Conservation (phyloP, 768 basidiomycete species). For the Suillus discolor region DNA sequence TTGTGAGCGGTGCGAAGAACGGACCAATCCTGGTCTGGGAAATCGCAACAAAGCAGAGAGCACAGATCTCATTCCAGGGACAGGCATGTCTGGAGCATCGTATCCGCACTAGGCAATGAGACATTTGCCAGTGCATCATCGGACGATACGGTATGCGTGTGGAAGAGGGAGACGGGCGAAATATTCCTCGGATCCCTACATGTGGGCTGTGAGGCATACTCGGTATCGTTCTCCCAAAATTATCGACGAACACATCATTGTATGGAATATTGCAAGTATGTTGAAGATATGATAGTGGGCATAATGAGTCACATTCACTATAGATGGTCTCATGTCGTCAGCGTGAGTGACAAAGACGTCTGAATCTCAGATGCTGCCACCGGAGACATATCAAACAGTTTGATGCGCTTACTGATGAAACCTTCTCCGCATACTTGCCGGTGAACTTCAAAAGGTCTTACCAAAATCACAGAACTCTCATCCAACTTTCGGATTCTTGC, state of each 20-base stretch:
- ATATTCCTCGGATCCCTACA: too few species aligned
- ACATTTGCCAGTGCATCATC: background rate
- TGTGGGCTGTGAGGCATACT: background rate
- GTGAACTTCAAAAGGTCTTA: too few species aligned
- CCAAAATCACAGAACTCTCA: too few species aligned
- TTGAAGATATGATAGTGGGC: background rate
- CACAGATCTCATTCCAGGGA: background rate
- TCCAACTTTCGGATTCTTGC: too few species aligned
- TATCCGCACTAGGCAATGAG: background rate
- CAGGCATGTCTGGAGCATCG: background rate
- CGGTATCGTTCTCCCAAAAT: background rate
- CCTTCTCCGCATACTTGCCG: background rate
- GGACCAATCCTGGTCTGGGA: background rate
- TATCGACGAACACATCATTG: constrained; percentile 2
- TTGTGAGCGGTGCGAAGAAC: background rate
- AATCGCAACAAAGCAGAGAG: background rate
- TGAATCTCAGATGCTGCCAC: background rate
- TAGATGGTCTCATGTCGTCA: background rate
- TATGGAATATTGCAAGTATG: background rate
- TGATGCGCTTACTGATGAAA: background rate
- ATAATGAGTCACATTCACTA: background rate
- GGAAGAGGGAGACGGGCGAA: too few species aligned
- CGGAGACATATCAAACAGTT: background rate
- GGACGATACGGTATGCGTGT: background rate
- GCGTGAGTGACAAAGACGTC: background rate